Evolutionary conservation across 345 rosid genomes (phyloP).

Genomic region (Microcos paniculata): DNA sequence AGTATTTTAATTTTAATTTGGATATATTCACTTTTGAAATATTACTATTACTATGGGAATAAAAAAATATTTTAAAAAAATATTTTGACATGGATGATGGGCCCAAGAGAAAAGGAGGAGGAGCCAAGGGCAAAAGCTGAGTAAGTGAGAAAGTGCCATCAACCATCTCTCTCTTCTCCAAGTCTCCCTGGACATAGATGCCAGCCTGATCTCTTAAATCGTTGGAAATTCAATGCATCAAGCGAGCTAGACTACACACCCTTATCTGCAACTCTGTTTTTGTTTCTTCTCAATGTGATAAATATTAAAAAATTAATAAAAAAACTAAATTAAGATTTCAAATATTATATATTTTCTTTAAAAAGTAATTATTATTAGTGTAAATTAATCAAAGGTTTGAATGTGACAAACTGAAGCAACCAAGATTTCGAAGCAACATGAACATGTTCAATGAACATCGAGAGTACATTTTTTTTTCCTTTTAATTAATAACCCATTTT

Average conservation of each 20-base stretch:
- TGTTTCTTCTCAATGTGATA: background rate
- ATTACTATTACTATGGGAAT: background rate
- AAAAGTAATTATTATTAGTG: too few relatives aligned
- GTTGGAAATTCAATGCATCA: slow-evolving; percentile 38
- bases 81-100: background rate
- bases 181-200: slow-evolving; percentile 20
- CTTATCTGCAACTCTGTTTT: background rate
- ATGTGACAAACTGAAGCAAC: slow-evolving; percentile 8
- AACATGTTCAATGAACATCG: slow-evolving; percentile 38
- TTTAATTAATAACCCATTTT: background rate
- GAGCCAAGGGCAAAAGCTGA: background rate
- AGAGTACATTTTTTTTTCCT: too few relatives aligned
- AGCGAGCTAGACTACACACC: background rate
- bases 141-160: too few relatives aligned
- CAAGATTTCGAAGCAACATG: background rate
- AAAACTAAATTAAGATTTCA: background rate
- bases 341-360: background rate
- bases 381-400: background rate
- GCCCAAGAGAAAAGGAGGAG: background rate
- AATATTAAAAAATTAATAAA: background rate
- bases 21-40: background rate
- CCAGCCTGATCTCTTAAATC: slow-evolving; percentile 9
- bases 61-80: background rate
- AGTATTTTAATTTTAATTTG: background rate
- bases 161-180: background rate